Evolutionary conservation across 176 grass and related monocot species (phyloP).

Genomic region (Eleusine indica): DNA sequence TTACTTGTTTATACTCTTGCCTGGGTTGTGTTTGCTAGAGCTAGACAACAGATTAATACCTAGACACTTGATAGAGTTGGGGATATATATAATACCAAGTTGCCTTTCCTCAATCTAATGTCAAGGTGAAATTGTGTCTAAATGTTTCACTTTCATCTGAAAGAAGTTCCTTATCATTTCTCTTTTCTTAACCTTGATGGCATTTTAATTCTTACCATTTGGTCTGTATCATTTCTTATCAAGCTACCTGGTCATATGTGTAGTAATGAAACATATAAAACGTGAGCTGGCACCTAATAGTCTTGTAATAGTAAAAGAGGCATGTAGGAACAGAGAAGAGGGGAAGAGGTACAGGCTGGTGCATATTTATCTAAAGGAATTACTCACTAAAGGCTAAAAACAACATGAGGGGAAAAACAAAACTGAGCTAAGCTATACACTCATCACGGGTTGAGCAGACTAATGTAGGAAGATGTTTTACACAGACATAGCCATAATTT

Average conservation of each 20-base stretch:
- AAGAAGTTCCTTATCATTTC: background rate
- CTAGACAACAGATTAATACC: background rate
- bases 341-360: background rate
- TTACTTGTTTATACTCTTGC: background rate
- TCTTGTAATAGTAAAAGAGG: background rate
- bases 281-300: background rate
- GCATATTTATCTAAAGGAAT: background rate
- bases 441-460: background rate
- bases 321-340: background rate
- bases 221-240: background rate
- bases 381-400: background rate
- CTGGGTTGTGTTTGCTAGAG: slow-evolving; percentile 1
- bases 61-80: background rate
- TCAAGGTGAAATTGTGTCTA: background rate
- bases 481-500: background rate
- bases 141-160: background rate
- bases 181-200: too few species aligned
- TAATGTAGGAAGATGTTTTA: background rate
- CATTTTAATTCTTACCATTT: background rate
- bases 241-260: background rate
- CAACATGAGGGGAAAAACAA: background rate
- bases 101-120: background rate
- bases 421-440: background rate
- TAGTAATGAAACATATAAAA: slow-evolving; percentile 4
- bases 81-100: background rate